These are phyloP conservation scores for Wickerhamomyces sp. DNA, from an alignment of 1,139 yeast genomes.

Conservation along the genomic window DNA sequence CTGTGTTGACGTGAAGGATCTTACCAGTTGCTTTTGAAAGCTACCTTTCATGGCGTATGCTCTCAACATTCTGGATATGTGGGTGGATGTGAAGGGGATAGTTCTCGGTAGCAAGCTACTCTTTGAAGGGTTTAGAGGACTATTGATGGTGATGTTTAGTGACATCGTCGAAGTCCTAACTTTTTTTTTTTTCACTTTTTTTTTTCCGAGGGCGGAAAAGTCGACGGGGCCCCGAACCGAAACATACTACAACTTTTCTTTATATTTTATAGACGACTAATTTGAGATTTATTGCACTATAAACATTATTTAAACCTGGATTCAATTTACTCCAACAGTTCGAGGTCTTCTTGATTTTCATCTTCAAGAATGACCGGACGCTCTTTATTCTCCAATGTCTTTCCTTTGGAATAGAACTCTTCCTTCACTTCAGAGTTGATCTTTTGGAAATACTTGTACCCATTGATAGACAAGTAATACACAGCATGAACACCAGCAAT, in stretches of 20 bases:
- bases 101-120: not conserved
- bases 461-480: too few relatives aligned
- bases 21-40: slow-evolving; percentile 4
- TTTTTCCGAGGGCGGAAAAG: not conserved
- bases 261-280: too few relatives aligned
- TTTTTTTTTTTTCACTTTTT: not conserved
- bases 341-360: not conserved
- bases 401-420: slow-evolving; percentile 56
- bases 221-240: not conserved
- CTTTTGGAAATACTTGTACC: slow-evolving; percentile 5
- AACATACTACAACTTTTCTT: not conserved
- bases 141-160: not conserved
- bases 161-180: not conserved
- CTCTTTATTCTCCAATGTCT: slow-evolving; percentile 53
- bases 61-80: not conserved
- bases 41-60: not conserved
- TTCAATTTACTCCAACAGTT: not conserved
- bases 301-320: too few relatives aligned
- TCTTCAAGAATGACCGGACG: slow-evolving; percentile 18
- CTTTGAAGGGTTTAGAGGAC: not conserved
- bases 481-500: not conserved
- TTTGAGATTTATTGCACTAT: too few relatives aligned
- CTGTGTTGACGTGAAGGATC: slow-evolving; percentile 19
- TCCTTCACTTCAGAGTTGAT: slow-evolving; percentile 48
- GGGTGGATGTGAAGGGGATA: not conserved